Evolutionary conservation across 148 eudicot genomes (phyloP).

Genomic region (Amaranthus cruentus): DNA sequence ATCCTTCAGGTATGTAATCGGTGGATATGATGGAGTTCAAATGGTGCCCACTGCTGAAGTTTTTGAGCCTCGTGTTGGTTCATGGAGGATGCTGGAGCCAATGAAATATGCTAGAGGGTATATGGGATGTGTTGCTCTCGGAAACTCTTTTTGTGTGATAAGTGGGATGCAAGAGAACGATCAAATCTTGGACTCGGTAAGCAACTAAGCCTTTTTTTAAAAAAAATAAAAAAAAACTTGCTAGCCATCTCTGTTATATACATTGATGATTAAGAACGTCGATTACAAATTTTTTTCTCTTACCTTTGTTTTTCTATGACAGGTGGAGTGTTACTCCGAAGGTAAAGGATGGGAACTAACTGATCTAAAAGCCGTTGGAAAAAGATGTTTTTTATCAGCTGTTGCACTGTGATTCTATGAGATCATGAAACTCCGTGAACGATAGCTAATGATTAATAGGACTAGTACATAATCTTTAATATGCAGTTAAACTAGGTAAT

Average conservation of each 20-base stretch:
- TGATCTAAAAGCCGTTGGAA: slow-evolving; percentile 41
- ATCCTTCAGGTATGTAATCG: slow-evolving; percentile 54
- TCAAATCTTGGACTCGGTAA: slow-evolving; percentile 39
- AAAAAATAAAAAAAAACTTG: too few relatives aligned
- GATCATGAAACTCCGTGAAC: background rate
- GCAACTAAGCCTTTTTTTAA: background rate
- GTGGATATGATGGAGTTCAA: slow-evolving; percentile 53
- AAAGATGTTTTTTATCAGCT: slow-evolving; percentile 56
- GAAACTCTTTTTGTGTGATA: slow-evolving; percentile 41
- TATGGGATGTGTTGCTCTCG: slow-evolving; percentile 40
- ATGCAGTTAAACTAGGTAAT: background rate
- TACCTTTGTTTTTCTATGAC: slow-evolving; percentile 13
- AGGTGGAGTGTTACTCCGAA: slow-evolving; percentile 67
- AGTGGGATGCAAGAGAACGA: slow-evolving; percentile 41
- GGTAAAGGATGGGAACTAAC: slow-evolving; percentile 58
- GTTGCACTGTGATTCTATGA: slow-evolving; percentile 21
- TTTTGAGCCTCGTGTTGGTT: slow-evolving; percentile 56
- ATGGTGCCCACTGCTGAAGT: slow-evolving; percentile 59
- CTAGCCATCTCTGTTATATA: background rate
- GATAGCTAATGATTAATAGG: background rate
- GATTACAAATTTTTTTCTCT: background rate
- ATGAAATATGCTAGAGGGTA: slow-evolving; percentile 51
- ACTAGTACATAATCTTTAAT: too few relatives aligned
- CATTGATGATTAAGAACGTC: background rate
- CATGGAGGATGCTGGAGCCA: slow-evolving; percentile 54